These are phyloP conservation scores for Trichoderma citrinoviride DNA, from an alignment of 2,329 filamentous ascomycete species.

Conservation along the genomic window DNA sequence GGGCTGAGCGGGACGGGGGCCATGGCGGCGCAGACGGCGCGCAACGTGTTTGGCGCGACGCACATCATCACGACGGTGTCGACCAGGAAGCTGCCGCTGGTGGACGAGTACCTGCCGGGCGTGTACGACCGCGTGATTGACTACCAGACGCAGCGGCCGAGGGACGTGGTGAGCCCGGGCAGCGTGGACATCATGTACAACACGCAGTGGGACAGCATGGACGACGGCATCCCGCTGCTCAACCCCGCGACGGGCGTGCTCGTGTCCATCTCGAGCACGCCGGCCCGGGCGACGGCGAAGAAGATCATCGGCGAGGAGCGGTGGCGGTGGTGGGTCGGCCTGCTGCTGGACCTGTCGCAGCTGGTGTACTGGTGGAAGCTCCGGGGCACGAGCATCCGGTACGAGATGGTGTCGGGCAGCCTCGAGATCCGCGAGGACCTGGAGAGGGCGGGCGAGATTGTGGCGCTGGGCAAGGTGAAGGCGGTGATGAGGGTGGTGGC, in stretches of 20 bases:
- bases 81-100: slow-evolving; percentile 48
- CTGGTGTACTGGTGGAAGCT: slow-evolving; percentile 43
- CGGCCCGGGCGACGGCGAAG: slow-evolving; percentile 32
- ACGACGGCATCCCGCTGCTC: slow-evolving; percentile 40
- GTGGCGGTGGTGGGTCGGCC: slow-evolving; percentile 40
- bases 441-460: slow-evolving; percentile 40
- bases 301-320: slow-evolving; percentile 33
- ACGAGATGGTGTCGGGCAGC: slow-evolving; percentile 47
- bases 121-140: slow-evolving; percentile 52
- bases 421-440: slow-evolving; percentile 41
- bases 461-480: slow-evolving; percentile 44
- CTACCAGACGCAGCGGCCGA: slow-evolving; percentile 45
- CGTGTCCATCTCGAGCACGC: slow-evolving; percentile 42
- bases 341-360: slow-evolving; percentile 37
- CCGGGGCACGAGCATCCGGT: slow-evolving; percentile 44
- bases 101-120: slow-evolving; percentile 42
- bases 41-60: slow-evolving; percentile 47
- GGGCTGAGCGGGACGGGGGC: slow-evolving; percentile 50
- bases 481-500: slow-evolving; percentile 42
- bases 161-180: slow-evolving; percentile 38
- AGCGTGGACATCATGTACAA: slow-evolving; percentile 52
- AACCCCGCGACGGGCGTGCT: slow-evolving; percentile 40
- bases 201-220: slow-evolving; percentile 43
- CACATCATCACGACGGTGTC: slow-evolving; percentile 53
- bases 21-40: slow-evolving; percentile 48